phyloP scores from a whole-genome alignment of 2,329 filamentous ascomycete genomes.

The Plenodomus biglobosus region DNA sequence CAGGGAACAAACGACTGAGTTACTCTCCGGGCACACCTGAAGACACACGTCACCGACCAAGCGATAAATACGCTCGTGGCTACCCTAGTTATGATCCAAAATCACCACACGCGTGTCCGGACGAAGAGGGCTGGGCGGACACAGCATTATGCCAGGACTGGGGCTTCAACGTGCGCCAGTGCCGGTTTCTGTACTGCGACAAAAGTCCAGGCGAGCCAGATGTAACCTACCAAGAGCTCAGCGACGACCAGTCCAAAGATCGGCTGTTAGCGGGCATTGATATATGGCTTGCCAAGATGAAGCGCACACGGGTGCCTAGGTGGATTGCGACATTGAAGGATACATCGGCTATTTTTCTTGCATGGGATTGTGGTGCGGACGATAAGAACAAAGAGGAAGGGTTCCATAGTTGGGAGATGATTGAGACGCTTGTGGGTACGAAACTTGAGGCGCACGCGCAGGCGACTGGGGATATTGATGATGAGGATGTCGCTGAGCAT shows the following conservation, averaged over 20 bases:
- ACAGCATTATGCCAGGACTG: slow-evolving; percentile 7
- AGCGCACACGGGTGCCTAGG: neutral
- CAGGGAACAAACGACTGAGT: neutral
- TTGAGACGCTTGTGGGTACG: slow-evolving; percentile 2
- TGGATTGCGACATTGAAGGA: neutral
- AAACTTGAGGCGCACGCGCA: slow-evolving; percentile 7
- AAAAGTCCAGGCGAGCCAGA: neutral
- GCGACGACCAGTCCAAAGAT: slow-evolving; percentile 1
- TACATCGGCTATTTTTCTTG: slow-evolving; percentile 11
- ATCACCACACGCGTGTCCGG: slow-evolving; percentile 10
- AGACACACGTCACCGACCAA: slow-evolving; percentile 8
- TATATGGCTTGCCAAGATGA: neutral
- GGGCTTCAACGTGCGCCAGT: slow-evolving; percentile 14
- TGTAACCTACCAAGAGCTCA: slow-evolving; percentile 11
- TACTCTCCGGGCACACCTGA: slow-evolving; percentile 9
- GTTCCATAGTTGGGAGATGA: slow-evolving; percentile 8
- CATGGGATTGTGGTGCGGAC: slow-evolving; percentile 1
- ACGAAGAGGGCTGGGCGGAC: slow-evolving; percentile 11
- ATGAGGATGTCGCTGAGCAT: slow-evolving; percentile 5
- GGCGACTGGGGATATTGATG: slow-evolving; percentile 9
- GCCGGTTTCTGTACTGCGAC: slow-evolving; percentile 10
- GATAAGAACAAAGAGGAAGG: neutral
- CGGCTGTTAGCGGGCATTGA: slow-evolving; percentile 2
- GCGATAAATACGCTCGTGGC: neutral
- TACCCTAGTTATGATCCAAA: slow-evolving; percentile 5